Base-by-base conservation (phyloP, 1,284 basidiomycete species). In the Abortiporus biennis region DNA sequence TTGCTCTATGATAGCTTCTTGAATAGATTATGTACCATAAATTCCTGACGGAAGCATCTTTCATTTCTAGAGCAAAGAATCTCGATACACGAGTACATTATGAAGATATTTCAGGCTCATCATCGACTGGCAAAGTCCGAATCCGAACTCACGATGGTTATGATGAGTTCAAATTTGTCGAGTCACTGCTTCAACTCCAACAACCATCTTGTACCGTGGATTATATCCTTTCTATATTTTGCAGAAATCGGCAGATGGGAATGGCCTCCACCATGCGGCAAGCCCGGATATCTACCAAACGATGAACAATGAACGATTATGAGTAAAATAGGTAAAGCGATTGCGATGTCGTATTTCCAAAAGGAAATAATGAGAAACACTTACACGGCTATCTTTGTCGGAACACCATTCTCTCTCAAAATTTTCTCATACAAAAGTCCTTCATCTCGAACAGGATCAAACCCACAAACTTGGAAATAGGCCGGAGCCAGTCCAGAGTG, bases 401-500 rank as follows among this genome's bases (percentile, higher is more conserved):
- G 24, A 1, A 52, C 44, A 6, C 50, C 50, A 13, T 20, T 34
- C 12, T 46, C 42, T 6, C 32, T 32, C 13, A 53, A 41, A 5
- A 48, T 22, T 17, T 39, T 38, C 20, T 46, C 50, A 36, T 52
- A 53, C 6, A 53, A 40, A n/a, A 53, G 13, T 2, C 31, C 50
- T 22, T 53, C 52, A 33, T 51, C 52, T 8, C 52, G 25, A 15
- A 54, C 30, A 8, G 44, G 41, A 37, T 54, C 52, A 21, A 48
- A 11, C 9, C 48, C 52, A 22, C 41, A 44, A 12, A 52, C 19
- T 41, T 52, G 50, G 3, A 50, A 21, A 25, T 38, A 44, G 4
- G 46, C 30, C 2, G 48, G 50, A 12, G 52, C 48, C 13, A 52
- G 42, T 11, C 39, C 43, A 1, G 41, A 33, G 13, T 47, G 48